Conservation (phyloP, 768 basidiomycete genomes). For the Punctularia strigosozonata region DNA sequence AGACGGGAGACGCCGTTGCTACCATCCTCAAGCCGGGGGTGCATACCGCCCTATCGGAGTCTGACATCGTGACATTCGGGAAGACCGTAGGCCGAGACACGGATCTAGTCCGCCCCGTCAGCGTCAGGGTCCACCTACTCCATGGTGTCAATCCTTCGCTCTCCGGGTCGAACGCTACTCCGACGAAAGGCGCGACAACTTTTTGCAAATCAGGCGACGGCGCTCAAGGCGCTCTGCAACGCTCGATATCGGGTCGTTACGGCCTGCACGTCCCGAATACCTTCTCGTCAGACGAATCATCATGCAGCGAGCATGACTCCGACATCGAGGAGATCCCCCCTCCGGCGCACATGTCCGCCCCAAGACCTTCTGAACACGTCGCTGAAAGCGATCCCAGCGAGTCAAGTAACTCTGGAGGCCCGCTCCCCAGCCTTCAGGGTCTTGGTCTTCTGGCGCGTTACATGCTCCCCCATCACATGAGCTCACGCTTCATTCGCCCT, state of each 20-base stretch:
- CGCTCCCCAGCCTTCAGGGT: too few relatives aligned
- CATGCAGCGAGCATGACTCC: background rate
- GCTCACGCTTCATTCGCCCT: too few relatives aligned
- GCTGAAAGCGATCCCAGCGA: too few relatives aligned
- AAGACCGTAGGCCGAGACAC: slow-evolving; percentile 58
- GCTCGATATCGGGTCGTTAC: background rate
- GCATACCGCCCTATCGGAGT: slow-evolving; percentile 46
- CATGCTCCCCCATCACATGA: too few relatives aligned
- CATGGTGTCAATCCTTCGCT: slow-evolving; percentile 15
- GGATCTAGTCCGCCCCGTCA: slow-evolving; percentile 50
- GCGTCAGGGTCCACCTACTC: slow-evolving; percentile 46
- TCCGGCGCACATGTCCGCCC: background rate
- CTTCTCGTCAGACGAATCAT: background rate
- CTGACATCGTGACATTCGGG: slow-evolving; percentile 67
- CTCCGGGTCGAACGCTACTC: background rate
- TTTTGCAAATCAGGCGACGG: background rate
- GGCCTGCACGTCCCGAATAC: background rate
- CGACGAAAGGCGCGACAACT: background rate
- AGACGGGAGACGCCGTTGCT: slow-evolving; percentile 35
- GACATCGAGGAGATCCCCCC: background rate
- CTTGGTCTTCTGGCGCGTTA: too few relatives aligned
- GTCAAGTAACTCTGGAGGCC: too few relatives aligned
- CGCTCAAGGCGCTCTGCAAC: background rate
- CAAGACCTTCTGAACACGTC: too few relatives aligned
- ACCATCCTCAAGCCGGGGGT: slow-evolving; percentile 41